These are phyloP conservation scores for Raddia distichophylla DNA, from an alignment of 176 grass and related monocot species.

Conservation along the genomic window DNA sequence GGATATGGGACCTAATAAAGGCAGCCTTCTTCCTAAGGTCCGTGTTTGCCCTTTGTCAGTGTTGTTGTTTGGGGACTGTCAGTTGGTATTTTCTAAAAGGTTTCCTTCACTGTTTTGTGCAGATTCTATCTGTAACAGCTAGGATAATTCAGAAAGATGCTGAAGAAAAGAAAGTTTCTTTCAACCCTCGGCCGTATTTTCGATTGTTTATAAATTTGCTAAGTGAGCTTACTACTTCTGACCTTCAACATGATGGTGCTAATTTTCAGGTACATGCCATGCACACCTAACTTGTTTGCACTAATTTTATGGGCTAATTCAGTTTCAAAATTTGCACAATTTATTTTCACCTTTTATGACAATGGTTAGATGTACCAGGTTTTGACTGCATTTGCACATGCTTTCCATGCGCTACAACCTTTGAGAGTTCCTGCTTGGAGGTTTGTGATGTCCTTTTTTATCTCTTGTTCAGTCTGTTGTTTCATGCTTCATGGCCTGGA, in stretches of 20 bases:
- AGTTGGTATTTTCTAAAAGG: slow-evolving; percentile 20
- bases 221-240: slow-evolving; percentile 73
- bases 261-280: slow-evolving; percentile 74
- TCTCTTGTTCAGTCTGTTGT: slow-evolving; percentile 9
- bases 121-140: slow-evolving; percentile 74
- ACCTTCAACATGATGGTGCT: slow-evolving; percentile 63
- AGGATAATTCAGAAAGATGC: slow-evolving; percentile 86
- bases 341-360: slow-evolving; percentile 22
- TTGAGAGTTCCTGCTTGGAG: slow-evolving; percentile 62
- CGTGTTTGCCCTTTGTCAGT: slow-evolving; percentile 23
- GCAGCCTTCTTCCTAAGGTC: slow-evolving; percentile 76
- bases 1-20: slow-evolving; percentile 81
- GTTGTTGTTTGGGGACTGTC: neutral
- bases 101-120: slow-evolving; percentile 41
- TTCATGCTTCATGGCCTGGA: neutral
- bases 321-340: neutral
- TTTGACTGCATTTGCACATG: slow-evolving; percentile 54
- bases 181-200: slow-evolving; percentile 85
- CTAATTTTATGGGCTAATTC: slow-evolving; percentile 11
- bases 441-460: slow-evolving; percentile 38
- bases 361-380: slow-evolving; percentile 38
- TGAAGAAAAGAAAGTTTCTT: slow-evolving; percentile 88
- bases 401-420: slow-evolving; percentile 51
- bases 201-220: slow-evolving; percentile 90
- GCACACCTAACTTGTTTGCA: slow-evolving; percentile 4